Percentiles rank a stretch among this genome's conserved stretches.
These are phyloP conservation scores for Phytophthora melonis DNA, from an alignment of 352 stramenopile genomes.

Conservation along the genomic window DNA sequence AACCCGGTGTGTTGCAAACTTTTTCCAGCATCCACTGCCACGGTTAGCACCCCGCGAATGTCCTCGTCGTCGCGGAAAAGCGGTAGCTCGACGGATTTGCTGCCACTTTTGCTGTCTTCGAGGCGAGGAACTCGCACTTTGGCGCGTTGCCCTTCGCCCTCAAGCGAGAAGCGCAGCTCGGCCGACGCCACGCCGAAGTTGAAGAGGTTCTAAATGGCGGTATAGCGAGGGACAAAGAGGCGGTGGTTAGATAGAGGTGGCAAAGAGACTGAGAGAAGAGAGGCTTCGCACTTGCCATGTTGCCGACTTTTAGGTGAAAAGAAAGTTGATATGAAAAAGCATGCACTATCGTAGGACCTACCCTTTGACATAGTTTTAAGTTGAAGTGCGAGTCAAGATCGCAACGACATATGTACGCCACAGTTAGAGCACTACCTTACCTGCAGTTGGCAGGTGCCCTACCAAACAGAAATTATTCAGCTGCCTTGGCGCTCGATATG, in stretches of 20 bases:
- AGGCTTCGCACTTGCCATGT: neutral
- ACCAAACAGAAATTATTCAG: no score
- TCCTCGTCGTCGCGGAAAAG: slow-evolving; percentile 65
- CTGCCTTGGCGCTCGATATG: no score
- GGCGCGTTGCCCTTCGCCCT: slow-evolving; percentile 39
- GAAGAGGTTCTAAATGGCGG: slow-evolving; percentile 54
- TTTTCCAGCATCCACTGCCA: slow-evolving; percentile 88
- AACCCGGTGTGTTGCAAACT: slow-evolving; percentile 97
- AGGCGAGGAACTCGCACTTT: slow-evolving; percentile 29
- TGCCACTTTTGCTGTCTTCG: slow-evolving; percentile 34
- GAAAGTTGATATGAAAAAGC: neutral
- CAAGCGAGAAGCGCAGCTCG: slow-evolving; percentile 50
- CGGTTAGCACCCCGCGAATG: slow-evolving; percentile 71
- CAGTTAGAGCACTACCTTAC: no score
- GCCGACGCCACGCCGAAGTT: slow-evolving; percentile 57
- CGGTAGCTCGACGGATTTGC: slow-evolving; percentile 51
- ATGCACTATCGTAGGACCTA: neutral
- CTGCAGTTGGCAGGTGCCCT: no score
- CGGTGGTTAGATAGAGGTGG: neutral
- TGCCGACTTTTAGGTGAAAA: neutral
- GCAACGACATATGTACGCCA: no score
- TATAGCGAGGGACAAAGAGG: neutral
- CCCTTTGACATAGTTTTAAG: neutral
- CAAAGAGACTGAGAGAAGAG: neutral
- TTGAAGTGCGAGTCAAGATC: neutral